Conservation (phyloP, 116 monocot genomes). For the Papilionanthe hybrid region DNA sequence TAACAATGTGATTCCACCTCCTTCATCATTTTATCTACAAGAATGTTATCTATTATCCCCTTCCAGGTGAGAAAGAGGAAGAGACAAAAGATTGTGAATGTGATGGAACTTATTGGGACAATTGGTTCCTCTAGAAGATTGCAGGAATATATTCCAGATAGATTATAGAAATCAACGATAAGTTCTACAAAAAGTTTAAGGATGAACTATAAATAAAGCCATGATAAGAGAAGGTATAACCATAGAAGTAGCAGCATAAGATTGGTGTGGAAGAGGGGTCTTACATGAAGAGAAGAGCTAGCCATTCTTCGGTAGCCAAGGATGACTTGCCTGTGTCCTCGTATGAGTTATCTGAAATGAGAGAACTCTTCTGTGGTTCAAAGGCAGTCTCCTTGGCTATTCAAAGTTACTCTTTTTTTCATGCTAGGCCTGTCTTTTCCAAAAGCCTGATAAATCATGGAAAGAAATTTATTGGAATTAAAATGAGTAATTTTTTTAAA, state of each 20-base stretch:
- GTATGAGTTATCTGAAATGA: neutral
- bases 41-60: neutral
- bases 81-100: neutral
- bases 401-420: constrained; percentile 12
- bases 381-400: constrained; percentile 19
- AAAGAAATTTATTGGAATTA: neutral
- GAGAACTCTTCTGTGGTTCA: neutral
- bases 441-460: neutral
- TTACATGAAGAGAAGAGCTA: constrained; percentile 22
- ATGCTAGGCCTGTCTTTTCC: constrained; percentile 14
- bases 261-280: constrained; percentile 14
- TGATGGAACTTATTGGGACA: neutral
- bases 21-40: neutral
- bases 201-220: neutral
- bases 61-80: neutral
- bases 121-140: neutral
- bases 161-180: neutral
- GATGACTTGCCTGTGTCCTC: constrained; percentile 21
- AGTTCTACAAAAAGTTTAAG: neutral
- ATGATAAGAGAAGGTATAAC: neutral
- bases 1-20: neutral
- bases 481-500: neutral
- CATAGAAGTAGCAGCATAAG: neutral
- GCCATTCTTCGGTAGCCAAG: constrained; percentile 16
- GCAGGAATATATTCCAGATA: constrained; percentile 7